Base-by-base conservation (phyloP, 2,329 filamentous ascomycete genomes). In the Emergomyces orientalis region DNA sequence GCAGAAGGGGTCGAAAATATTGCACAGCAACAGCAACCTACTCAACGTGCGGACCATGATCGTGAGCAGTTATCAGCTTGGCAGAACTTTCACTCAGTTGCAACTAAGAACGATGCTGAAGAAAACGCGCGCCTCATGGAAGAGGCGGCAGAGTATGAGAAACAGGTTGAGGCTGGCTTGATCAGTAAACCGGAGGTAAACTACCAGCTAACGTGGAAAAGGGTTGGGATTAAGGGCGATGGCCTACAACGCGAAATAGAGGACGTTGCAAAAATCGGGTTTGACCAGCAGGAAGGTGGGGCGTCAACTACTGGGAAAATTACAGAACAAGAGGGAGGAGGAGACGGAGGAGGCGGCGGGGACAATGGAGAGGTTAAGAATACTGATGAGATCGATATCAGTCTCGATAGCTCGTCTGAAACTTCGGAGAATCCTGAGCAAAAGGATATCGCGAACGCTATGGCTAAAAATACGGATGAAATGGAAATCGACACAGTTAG, bases 351-450 rank as follows among this genome's bases (percentile, higher is more conserved):
- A 37, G 34, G 34, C 34, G 34, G 34, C 34, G 8, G 8, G 8
- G 8, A 37, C 34, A 30, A n/a, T 25, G 27, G 11, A 7, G 7
- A 25, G 30, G 64, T 68, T 27, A 65, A 65, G 47, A 77, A 77
- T 64, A 62, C 70, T 2, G 78, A 81, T 45, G 79, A 81, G 54
- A 77, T 81, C 13, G 73, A 77, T 34, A 63, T 76, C 30, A 70
- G 72, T 49, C 62, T 72, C 2, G 69, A 72, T 47, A 62, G 59
- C 49, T 60, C 59, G 30, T 63, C 61, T 7, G 65, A 65, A 19
- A 54, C 60, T 52, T 62, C 63, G 11, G 65, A 64, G 19, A 54
- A 51, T n/a, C 34, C 25, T n/a, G 37, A 57, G 17, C 19, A 25
- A 5, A 19, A 14, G 54, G 43, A 49, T 43, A 32, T 9, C n/a